Evolutionary conservation across 176 grass and related monocot species (phyloP), one percentile per base, ranked within the genome.

Genomic region (Calamus simplicifolius): DNA sequence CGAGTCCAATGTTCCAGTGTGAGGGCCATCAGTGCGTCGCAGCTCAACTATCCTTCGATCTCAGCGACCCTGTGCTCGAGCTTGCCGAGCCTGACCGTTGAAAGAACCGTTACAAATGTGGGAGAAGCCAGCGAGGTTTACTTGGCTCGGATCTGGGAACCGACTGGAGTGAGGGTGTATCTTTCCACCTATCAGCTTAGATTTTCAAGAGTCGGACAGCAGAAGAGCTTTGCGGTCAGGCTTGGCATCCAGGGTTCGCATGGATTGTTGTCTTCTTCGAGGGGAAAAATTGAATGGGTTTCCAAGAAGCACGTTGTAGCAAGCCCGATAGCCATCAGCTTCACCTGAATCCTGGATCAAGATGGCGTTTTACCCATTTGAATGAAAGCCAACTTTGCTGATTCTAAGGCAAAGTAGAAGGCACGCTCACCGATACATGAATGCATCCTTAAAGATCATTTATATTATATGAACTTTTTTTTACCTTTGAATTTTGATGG

Each of bases 11-110:
- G 85, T 50, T 16, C 54, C 1, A 38, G 29, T 27, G 19, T 80
- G 2, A 56, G 29, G 5, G 21, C 38, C 50, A 7, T 89, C 2
- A 4, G 60, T 2, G 72, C 58, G 52, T 70, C 72, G 18, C 54
- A 78, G 63, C 69, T 89, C 16, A 89, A 89, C 64, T 83, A 83
- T 51, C 85, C 85, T 27, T 70, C 73, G 35, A 80, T 89, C 13
- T 3, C 64, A 6, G 85, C 73, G 60, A 8, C 16, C 6, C 23
- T 70, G 18, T 4, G 10, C 5, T 61, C n/a, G 4, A 17, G 19
- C 13, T 4, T 27, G 0, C 52, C 38, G 26, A 54, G 31, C 28
- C 43, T 74, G 26, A 67, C 48, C 23, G 65, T 71, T 54, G 67
- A 54, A 48, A 59, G 79, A 27, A 79, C 79, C 49, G 84, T 63